Evolutionary conservation across 176 grass and related monocot genomes (phyloP), one percentile per base, ranked within the genome.

Genomic region (Olyra latifolia): DNA sequence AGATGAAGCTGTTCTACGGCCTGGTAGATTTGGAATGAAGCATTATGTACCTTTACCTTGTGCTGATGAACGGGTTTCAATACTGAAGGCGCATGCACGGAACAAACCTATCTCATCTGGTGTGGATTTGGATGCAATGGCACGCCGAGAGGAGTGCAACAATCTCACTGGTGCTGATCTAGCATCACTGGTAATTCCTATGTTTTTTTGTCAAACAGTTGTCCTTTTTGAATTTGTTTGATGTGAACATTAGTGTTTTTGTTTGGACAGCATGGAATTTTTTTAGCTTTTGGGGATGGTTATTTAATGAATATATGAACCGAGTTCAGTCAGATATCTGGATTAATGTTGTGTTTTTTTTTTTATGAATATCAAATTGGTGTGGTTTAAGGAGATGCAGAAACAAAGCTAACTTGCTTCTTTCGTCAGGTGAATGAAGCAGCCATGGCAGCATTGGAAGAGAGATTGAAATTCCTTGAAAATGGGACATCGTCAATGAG

Each of bases 1-100:
- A 77, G 95, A 98, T 81, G 92, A 91, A 23, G 92, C 95, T 70
- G 87, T 91, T 16, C 47, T 98, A 67, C 70, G 90, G 25, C 95
- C 92, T 53, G 95, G 95, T 55, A 91, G 95, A 87, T 91, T 98
- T 66, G 90, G 92, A 5, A 93, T 93, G 56, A 85, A 87, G 76
- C 71, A 89, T 15, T 98, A 89, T 91, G 90, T 98, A 45, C 92
- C 90, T 72, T 78, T 98, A 74, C 95, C 92, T 65, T 78, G 68
- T 85, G 86, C 78, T 13, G 39, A 87, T 7, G 92, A 98, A 43
- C 83, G 92, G 7, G 73, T 60, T 70, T 80, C 88, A 17, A 98
- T 98, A 84, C 66, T 98, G 87, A 91, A 89, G 66, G 78, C 95
- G 49, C 95, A 83, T 67, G 86, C 92, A 45, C 69, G 74, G 17